Base-by-base conservation (phyloP, 306 rosid genomes). In the Inga oerstediana region DNA sequence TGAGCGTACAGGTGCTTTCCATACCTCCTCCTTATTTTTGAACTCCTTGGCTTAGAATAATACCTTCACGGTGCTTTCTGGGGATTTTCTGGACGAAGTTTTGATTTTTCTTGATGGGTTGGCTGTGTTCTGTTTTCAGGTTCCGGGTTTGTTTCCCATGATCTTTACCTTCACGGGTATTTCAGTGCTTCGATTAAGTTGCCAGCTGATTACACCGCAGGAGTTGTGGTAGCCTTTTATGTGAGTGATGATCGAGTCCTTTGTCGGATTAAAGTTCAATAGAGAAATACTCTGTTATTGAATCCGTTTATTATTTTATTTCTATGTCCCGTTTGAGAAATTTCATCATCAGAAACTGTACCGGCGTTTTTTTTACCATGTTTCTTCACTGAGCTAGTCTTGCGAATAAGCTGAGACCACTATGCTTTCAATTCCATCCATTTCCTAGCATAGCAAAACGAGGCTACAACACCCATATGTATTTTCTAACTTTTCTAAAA, bases 61-160 rank as follows among this genome's bases (percentile, higher is more conserved):
- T 61, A 58, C 19, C 44, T 44, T 22, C 10, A 20, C 68, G 82
- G 24, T 78, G 70, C 74, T 77, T 86, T 81, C 79, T 82, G 15
- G 73, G 48, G 54, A 12, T 64, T 68, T 68, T 68, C 46, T 68
- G 7, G 7, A 15, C 58, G 82, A 70, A 75, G 54, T 15, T 70
- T 59, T 41, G 69, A 19, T 64, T 35, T 73, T 71, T 72, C 78
- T 73, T 72, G 5, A 44, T 44, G n/a, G 70, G 49, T 43, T 37
- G 1, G 62, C 9, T 27, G 48, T 0, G 45, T 34, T 78, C n/a
- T 76, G 32, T 82, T 70, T 85, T 6, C 91, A 95, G 99, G 99
- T 22, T 93, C 99, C 86, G 99, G 99, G 84, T 95, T 95, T 88
- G 96, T 88, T 39, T 92, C 99, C 79, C 99, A 95, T 78, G 99